phyloP scores from a whole-genome alignment of 139 green algal species.

The Chlamydomonas sphaeroides region DNA sequence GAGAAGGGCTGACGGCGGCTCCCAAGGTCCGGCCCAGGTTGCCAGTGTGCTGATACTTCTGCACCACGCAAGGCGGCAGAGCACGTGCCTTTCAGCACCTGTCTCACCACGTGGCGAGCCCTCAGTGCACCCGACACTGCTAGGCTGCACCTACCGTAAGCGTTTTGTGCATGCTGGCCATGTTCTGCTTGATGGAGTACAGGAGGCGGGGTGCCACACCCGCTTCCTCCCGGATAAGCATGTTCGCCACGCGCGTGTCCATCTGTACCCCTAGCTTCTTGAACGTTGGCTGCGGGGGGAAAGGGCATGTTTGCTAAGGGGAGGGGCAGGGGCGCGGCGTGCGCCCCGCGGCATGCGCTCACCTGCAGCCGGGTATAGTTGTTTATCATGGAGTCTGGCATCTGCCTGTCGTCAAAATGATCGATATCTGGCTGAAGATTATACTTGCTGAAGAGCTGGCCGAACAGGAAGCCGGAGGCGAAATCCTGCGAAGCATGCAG shows the following conservation, averaged over 20 bases:
- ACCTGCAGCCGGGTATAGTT: constrained; percentile 83
- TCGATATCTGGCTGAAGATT: constrained; percentile 79
- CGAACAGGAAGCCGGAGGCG: constrained; percentile 73
- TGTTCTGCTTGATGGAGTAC: constrained; percentile 69
- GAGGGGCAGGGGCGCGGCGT: too few relatives aligned
- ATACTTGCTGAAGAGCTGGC: constrained; percentile 63
- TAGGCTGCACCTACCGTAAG: constrained; percentile 57
- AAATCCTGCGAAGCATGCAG: constrained; percentile 67
- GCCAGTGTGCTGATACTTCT: constrained; percentile 59
- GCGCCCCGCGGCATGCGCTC: too few relatives aligned
- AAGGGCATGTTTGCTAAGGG: too few relatives aligned
- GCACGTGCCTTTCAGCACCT: too few relatives aligned
- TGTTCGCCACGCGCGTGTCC: constrained; percentile 63
- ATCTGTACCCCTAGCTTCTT: constrained; percentile 67
- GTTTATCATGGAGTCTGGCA: constrained; percentile 73
- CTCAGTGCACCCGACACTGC: too few relatives aligned
- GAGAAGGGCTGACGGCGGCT: constrained; percentile 48
- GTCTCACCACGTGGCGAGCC: too few relatives aligned
- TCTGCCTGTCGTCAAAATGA: constrained; percentile 61
- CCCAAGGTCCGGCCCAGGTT: constrained; percentile 52
- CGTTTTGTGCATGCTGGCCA: constrained; percentile 58
- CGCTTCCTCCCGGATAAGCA: constrained; percentile 70
- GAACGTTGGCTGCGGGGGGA: constrained; percentile 60
- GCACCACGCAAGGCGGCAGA: too few relatives aligned
- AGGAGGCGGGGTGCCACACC: constrained; percentile 69